phyloP scores from a whole-genome alignment of 2,329 filamentous ascomycete genomes.

The Daldinia sp. region DNA sequence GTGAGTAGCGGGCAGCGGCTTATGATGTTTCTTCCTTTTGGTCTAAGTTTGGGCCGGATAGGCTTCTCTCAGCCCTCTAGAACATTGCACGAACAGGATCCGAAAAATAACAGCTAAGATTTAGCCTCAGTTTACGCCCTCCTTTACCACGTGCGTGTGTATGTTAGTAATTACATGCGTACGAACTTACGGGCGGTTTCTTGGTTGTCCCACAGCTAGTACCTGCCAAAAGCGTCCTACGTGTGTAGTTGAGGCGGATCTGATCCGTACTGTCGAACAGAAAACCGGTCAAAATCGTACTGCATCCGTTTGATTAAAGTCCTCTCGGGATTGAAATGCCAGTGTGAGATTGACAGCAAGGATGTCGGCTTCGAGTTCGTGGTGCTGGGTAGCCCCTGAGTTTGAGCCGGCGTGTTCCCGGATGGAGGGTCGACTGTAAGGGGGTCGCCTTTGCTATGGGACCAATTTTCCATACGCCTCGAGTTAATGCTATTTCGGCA shows the following conservation, averaged over 20 bases:
- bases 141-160: background rate
- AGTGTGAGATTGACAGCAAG: slow-evolving; percentile 12
- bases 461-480: slow-evolving; percentile 16
- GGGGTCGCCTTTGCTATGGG: slow-evolving; percentile 14
- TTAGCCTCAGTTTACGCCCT: slow-evolving; percentile 11
- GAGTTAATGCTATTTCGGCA: slow-evolving; percentile 25
- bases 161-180: background rate
- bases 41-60: background rate
- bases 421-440: slow-evolving; percentile 15
- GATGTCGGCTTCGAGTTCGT: slow-evolving; percentile 8
- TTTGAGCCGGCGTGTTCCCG: slow-evolving; percentile 6
- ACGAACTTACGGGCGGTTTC: background rate
- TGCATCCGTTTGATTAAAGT: slow-evolving; percentile 16
- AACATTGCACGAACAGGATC: background rate
- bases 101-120: background rate
- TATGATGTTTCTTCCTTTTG: background rate
- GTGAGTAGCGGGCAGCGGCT: background rate
- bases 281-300: slow-evolving; percentile 1
- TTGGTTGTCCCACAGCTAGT: slow-evolving; percentile 3
- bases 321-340: background rate
- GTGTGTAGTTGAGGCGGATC: background rate
- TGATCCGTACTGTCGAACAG: slow-evolving; percentile 1
- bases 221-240: slow-evolving; percentile 18
- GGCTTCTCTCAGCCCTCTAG: slow-evolving; percentile 5
- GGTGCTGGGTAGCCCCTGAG: slow-evolving; percentile 16